phyloP scores from a whole-genome alignment of 441 rosid genomes.

The Pelargonium citronellum region DNA sequence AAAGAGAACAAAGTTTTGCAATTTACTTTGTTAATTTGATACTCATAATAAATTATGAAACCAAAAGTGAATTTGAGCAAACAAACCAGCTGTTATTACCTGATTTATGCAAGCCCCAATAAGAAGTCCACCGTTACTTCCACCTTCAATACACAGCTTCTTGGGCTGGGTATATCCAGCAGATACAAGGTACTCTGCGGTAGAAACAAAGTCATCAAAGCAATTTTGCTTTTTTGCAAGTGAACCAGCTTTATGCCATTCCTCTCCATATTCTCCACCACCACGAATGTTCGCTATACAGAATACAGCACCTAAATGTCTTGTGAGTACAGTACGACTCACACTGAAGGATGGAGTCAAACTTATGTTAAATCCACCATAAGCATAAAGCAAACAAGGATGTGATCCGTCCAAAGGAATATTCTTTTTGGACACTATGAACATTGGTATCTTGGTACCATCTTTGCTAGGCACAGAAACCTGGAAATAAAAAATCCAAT shows the following conservation, averaged over 20 bases:
- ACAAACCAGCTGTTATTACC: conserved; percentile 28
- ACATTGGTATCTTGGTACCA: conserved; percentile 73
- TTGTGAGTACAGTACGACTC: conserved; percentile 54
- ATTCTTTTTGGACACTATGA: conserved; percentile 63
- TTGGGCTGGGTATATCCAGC: conserved; percentile 69
- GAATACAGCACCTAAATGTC: conserved; percentile 67
- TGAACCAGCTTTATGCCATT: conserved; percentile 93
- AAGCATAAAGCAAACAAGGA: conserved; percentile 83
- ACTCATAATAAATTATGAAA: not conserved
- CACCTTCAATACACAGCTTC: conserved; percentile 92
- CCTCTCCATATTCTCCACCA: conserved; percentile 97
- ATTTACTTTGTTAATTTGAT: not conserved
- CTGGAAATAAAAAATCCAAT: conserved; percentile 31
- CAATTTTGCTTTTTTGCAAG: conserved; percentile 79
- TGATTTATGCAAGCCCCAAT: conserved; percentile 93
- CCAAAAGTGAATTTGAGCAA: conserved; percentile 4
- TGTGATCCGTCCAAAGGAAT: conserved; percentile 74
- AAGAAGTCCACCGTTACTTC: conserved; percentile 95
- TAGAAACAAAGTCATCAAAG: conserved; percentile 86
- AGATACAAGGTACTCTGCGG: conserved; percentile 71
- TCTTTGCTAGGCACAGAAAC: conserved; percentile 81
- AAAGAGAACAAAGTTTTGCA: not conserved
- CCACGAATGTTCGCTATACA: conserved; percentile 92
- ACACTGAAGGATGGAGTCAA: conserved; percentile 75
- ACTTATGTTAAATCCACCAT: conserved; percentile 89